Conservation (phyloP, 2,329 filamentous ascomycete species). For the Karstenula rhodostoma region DNA sequence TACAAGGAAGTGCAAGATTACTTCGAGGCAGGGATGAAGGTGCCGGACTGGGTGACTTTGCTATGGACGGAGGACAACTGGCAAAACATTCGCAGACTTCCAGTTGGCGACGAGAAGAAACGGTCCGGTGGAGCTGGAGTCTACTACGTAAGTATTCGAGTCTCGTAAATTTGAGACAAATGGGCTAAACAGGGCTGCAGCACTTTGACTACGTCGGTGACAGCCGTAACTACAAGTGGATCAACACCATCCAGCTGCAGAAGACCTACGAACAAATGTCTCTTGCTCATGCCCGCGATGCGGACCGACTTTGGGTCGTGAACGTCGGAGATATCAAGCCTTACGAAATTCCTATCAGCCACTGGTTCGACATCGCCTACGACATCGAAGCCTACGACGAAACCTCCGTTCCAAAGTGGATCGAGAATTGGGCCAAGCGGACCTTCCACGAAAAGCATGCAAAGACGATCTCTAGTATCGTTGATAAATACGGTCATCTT, state of each 20-base stretch:
- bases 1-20: constrained; percentile 80
- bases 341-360: constrained; percentile 70
- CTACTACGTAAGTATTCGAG: constrained; percentile 59
- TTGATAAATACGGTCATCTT: constrained; percentile 66
- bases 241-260: constrained; percentile 71
- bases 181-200: constrained; percentile 39
- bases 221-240: constrained; percentile 65
- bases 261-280: constrained; percentile 73
- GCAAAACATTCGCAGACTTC: constrained; percentile 70
- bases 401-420: constrained; percentile 64
- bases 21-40: constrained; percentile 68
- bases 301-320: constrained; percentile 70
- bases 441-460: constrained; percentile 64
- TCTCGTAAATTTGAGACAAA: neutral
- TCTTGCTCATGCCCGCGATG: constrained; percentile 66
- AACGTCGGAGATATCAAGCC: constrained; percentile 74
- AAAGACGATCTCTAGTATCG: constrained; percentile 59
- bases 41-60: constrained; percentile 72
- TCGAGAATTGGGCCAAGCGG: constrained; percentile 63
- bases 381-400: constrained; percentile 66
- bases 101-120: constrained; percentile 66
- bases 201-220: constrained; percentile 71
- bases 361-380: constrained; percentile 74
- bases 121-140: constrained; percentile 70
- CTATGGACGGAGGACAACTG: constrained; percentile 76